A percentile compares a stretch with the other conserved stretches of the same genome.
Evolutionary conservation across 1,284 basidiomycete species (phyloP).

Genomic region (Tilletia horrida): DNA sequence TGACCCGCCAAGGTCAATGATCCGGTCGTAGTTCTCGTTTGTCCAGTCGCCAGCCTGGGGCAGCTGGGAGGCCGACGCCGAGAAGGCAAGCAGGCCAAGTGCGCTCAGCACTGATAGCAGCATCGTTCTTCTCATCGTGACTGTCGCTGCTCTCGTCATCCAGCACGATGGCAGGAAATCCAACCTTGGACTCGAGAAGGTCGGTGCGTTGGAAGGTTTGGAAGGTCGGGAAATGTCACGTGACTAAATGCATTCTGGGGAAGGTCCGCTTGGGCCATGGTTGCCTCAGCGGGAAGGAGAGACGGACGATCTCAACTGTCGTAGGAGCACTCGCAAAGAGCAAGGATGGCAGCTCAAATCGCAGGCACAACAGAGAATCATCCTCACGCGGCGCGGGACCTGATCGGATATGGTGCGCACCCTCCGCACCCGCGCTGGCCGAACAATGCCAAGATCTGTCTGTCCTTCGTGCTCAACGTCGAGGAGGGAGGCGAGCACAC

Average conservation of each 20-base stretch:
- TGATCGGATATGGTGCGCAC: conserved; percentile 54
- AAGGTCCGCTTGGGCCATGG: neutral
- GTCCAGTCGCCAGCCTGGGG: conserved; percentile 29
- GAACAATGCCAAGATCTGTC: conserved; percentile 52
- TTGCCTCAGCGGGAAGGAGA: neutral
- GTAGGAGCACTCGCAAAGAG: neutral
- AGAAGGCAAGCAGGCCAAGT: neutral
- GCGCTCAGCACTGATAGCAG: too few relatives aligned
- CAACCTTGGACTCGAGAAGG: neutral
- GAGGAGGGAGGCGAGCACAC: conserved; percentile 56
- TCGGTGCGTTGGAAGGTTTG: neutral
- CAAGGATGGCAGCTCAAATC: too few relatives aligned
- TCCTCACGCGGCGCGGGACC: conserved; percentile 37
- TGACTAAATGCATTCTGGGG: too few relatives aligned
- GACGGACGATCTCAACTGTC: too few relatives aligned
- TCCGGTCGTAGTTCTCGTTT: conserved; percentile 33
- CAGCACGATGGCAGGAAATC: too few relatives aligned
- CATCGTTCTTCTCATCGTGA: neutral
- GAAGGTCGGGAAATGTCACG: conserved; percentile 5
- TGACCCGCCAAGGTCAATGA: conserved; percentile 41
- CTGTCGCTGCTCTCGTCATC: neutral
- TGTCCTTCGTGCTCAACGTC: conserved; percentile 57
- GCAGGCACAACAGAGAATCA: conserved; percentile 39
- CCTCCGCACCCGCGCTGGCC: conserved; percentile 56
- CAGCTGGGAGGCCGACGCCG: conserved; percentile 17